Evolutionary conservation across 1,284 basidiomycete genomes (phyloP), one percentile per base, ranked within the genome.

Genomic region (Moesziomyces globuligerus): DNA sequence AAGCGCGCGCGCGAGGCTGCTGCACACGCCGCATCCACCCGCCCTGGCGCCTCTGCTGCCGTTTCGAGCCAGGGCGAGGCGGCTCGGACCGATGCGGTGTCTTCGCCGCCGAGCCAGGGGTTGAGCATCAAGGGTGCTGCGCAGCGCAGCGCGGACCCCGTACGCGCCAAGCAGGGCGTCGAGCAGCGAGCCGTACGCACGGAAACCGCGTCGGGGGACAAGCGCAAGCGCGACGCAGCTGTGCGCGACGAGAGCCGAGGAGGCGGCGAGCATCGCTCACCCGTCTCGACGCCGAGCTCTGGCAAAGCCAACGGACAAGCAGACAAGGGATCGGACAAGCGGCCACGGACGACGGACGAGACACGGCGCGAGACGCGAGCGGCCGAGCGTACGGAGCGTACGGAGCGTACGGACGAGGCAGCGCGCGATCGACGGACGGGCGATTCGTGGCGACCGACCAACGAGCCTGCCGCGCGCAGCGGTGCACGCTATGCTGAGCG

Each of bases 81-180:
- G 39, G 38, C 43, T 8, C 36, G 46, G 15, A 56, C 40, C 29
- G 43, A 50, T 24, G 48, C 46, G 3, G 7, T 23, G 9, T 28
- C 50, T 0, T 17, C 21, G 20, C 38, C 21, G 15, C 2, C 36
- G 32, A 48, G 10, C n/a, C 66, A 69, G 18, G 66, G 66, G 0
- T 47, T 69, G 24, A 69, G 66, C 47, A 69, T 69, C 55, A 69
- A 69, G 28, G 66, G 66, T 8, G 34, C 54, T 17, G 66, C 66
- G 9, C 66, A 64, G 55, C 58, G 66, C 5, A 51, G 48, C 13
- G 29, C 48, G 2, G 56, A 56, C 20, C 51, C 62, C 4, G 23
- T 21, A 4, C 39, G 39, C 17, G 21, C 59, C 26, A 47, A 54
- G 23, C 15, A 43, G 3, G 36, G 23, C 3, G 25, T 2, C 25